Evolutionary conservation across 164 flowering plant species (phyloP), one percentile per base, ranked within the genome.

Genomic region (Platanus orientalis): DNA sequence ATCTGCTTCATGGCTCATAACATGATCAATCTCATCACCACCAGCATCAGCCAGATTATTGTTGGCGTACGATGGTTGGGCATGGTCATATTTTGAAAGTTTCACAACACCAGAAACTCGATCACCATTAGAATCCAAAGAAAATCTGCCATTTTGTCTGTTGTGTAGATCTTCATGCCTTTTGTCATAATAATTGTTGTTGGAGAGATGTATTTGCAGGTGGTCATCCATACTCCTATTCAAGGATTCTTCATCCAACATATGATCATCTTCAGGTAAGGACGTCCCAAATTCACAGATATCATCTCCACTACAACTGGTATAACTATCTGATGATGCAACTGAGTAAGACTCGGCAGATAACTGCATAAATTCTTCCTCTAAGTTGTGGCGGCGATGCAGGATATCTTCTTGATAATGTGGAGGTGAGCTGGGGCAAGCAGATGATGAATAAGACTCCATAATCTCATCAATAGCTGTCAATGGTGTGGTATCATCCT

Each of bases 301-400:
- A 60, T 84, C 88, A 48, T 81, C 85, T 58, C 76, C 90, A 75
- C 86, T 78, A 47, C 71, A 63, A 72, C 96, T 90, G 29, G 90
- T 85, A 73, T 84, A 70, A 73, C 91, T 91, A 61, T 89, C 93
- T 63, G 96, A 86, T 50, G 96, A 91, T 44, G 78, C 86, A 58
- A 78, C 83, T 21, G 95, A 89, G 71, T 70, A 84, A 27, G 97
- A 89, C 9, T 86, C 93, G 20, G 91, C 92, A 60, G 99, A 86
- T 12, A 87, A 74, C 77, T 89, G 95, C 80, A 89, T 58, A 72
- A 83, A 74, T 71, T 94, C 97, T 72, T 90, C 95, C 69, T 83
- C 97, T 51, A 90, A 71, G 67, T 81, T 80, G 20, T 88, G 86
- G 45, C 96, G 95, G n/a, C 91, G 96, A 61, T 86, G 91, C 69